These are phyloP conservation scores for Colletotrichum somersetense DNA, from an alignment of 2,329 filamentous ascomycete genomes.

Conservation along the genomic window DNA sequence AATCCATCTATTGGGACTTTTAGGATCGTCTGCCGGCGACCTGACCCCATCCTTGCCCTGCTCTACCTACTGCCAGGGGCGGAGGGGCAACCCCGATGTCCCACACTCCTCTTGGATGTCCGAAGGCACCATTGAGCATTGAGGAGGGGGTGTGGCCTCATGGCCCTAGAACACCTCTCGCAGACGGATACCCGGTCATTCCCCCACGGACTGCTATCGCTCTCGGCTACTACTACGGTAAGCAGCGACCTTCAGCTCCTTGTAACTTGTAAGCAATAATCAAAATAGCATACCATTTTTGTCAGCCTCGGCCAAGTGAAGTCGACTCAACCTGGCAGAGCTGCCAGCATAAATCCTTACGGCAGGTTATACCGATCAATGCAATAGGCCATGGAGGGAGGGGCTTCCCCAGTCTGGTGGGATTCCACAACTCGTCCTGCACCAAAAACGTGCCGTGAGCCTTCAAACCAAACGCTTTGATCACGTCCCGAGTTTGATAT, in stretches of 20 bases:
- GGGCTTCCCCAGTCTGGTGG: slow-evolving; percentile 17
- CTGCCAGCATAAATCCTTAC: slow-evolving; percentile 30
- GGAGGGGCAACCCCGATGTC: slow-evolving; percentile 25
- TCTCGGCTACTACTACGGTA: background rate
- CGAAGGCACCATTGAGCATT: slow-evolving; percentile 12
- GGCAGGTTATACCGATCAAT: slow-evolving; percentile 37
- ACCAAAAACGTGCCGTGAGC: background rate
- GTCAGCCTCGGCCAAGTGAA: slow-evolving; percentile 27
- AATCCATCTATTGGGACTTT: slow-evolving; percentile 33
- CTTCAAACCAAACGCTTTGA: slow-evolving; percentile 21
- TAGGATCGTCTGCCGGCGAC: slow-evolving; percentile 27
- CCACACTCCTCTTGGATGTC: slow-evolving; percentile 22
- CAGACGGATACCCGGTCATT: slow-evolving; percentile 7
- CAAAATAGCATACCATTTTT: slow-evolving; percentile 34
- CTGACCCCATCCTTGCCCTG: slow-evolving; percentile 33
- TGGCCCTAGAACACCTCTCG: slow-evolving; percentile 19
- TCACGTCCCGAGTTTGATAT: slow-evolving; percentile 25
- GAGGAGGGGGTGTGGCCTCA: slow-evolving; percentile 24
- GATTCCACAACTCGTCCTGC: slow-evolving; percentile 5
- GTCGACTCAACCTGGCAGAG: slow-evolving; percentile 9
- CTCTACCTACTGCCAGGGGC: background rate
- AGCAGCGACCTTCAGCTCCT: slow-evolving; percentile 10
- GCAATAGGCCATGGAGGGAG: slow-evolving; percentile 24
- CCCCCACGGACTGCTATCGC: slow-evolving; percentile 9
- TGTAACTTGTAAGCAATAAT: slow-evolving; percentile 24